phyloP scores from a whole-genome alignment of 495 filamentous ascomycete genomes.

The Trichocladium uniseriatum region DNA sequence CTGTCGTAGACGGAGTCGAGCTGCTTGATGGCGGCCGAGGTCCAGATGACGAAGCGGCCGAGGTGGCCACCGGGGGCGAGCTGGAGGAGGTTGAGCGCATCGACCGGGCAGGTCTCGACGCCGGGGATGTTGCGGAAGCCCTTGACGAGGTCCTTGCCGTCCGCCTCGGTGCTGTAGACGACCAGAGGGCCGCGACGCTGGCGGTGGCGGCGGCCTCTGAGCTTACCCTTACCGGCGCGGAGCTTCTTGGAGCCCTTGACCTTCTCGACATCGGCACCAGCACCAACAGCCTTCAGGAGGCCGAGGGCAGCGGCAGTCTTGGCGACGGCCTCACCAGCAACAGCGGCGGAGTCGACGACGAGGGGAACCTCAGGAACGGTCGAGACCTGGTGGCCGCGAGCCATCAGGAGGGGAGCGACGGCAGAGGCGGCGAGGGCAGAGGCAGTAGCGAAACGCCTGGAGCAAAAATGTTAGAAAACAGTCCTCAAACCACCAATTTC shows the following conservation, averaged over 20 bases:
- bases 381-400: conserved; percentile 91
- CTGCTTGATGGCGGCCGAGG: conserved; percentile 89
- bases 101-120: conserved; percentile 94
- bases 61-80: conserved; percentile 97
- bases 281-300: conserved; percentile 83
- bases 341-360: conserved; percentile 81
- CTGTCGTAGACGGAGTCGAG: conserved; percentile 94
- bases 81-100: conserved; percentile 94
- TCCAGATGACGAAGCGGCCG: conserved; percentile 98
- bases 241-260: conserved; percentile 89
- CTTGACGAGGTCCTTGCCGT: conserved; percentile 81
- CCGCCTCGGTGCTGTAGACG: conserved; percentile 87
- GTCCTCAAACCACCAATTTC: background rate
- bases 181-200: conserved; percentile 95
- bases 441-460: conserved; percentile 89
- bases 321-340: conserved; percentile 62
- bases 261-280: conserved; percentile 82
- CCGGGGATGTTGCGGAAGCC: conserved; percentile 98
- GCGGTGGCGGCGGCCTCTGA: conserved; percentile 86
- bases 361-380: conserved; percentile 93
- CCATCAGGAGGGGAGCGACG: conserved; percentile 84
- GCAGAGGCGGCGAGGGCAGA: conserved; percentile 96
- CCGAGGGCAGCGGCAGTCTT: conserved; percentile 84
- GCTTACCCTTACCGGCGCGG: conserved; percentile 95
- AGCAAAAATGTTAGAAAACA: conserved; percentile 5